Evolutionary conservation across 1,284 basidiomycete species (phyloP), one percentile per base, ranked within the genome.

Genomic region (Pyrrhoderma noxium): DNA sequence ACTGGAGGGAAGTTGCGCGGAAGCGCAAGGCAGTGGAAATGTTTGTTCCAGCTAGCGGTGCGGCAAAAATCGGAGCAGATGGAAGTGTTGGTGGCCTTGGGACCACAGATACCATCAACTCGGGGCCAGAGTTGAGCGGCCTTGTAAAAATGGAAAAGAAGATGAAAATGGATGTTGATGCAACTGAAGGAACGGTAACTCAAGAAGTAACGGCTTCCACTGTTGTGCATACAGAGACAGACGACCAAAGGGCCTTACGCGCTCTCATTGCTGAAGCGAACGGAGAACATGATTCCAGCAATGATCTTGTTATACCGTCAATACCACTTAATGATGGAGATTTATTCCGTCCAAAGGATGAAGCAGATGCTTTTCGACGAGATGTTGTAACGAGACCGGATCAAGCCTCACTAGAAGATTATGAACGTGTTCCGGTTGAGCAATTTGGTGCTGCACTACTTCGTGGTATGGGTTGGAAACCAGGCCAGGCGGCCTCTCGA

Each of bases 381-480:
- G 93, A 95, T 61, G 74, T 95, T 1, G 73, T 74, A 19, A 81
- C 80, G 14, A 76, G 93, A 3, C 92, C 91, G 0, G 85, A 89
- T 14, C 69, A 71, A 14, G 80, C 92, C 0, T 82, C 85, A 0
- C 68, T 92, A 8, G 84, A 89, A 0, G 95, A 95, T 67, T 99
- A 99, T 64, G 81, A 80, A 25, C 85, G 91, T 2, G 80, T 97
- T 0, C 95, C 95, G 0, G 84, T 99, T 18, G 85, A 88, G 7
- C 88, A 92, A 51, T 99, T 99, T 59, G 95, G 96, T 8, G 84
- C 89, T 3, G 95, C 95, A 3, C 78, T 99, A 62, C 74, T 97
- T 4, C 80, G 94, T 40, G 95, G 95, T 0, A 98, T 99, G 95
- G 95, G 94, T 2, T 97, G 93, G 92, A 86, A 86, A 53, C 85